Base-by-base conservation (phyloP, 176 grass and related monocot species). In the Musa beccarii region DNA sequence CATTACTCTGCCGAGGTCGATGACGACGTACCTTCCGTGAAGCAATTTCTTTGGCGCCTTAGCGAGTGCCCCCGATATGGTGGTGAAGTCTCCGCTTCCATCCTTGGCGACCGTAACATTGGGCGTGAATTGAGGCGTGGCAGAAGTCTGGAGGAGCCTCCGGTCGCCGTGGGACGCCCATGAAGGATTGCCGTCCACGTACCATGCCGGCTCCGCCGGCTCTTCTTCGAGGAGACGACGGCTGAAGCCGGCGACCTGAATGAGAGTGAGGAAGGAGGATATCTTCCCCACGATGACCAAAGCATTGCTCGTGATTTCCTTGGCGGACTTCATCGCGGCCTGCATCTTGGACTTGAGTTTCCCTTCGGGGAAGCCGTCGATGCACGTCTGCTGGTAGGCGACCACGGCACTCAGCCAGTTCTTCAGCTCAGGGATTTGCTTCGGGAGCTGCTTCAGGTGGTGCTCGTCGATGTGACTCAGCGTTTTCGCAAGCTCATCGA, bases 401-500 rank as follows among this genome's bases (percentile, higher is more conserved):
- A 54, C 29, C 17, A 62, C 14, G 74, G 74, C 74, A 56, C 74
- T 76, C 55, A 76, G 54, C 74, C 74, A 76, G 74, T 63, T 76
- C 56, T 61, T 59, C 10, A 76, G 56, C 14, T 75, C 73, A 28
- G 34, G 24, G 28, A 20, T 50, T 10, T 22, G 49, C 9, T 52
- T 23, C 17, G 49, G 69, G n/a, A 72, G 50, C 51, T 72, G 79
- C 14, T 88, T 83, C 50, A 86, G 75, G 17, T 74, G 53, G 67
- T 70, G 43, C 13, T 23, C 66, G 63, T 92, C 84, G 54, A 92
- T 83, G 53, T 75, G 77, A 2, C 29, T 9, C 51, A 92, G 53
- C 51, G 92, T 89, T 62, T 71, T 68, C 64, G 70, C 77, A 8
- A 96, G 82, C 76, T 96, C 86, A 20, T 79, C 75, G 82, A 81